Conservation (phyloP, 345 rosid genomes). For the Kandelia obovata region DNA sequence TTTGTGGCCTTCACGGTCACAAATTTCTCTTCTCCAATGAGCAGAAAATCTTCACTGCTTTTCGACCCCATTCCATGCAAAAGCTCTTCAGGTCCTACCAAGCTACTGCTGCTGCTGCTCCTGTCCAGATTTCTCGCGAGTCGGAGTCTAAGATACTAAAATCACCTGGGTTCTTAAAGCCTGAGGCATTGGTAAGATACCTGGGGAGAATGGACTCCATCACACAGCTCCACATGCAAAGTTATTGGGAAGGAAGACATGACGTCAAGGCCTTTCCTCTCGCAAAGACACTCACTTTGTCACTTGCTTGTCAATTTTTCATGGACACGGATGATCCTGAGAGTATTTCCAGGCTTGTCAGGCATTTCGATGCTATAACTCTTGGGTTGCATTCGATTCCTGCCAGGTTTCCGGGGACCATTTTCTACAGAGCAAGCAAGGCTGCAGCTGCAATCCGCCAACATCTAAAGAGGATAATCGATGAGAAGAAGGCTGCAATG, state of each 20-base stretch:
- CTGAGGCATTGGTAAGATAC: slow-evolving; percentile 50
- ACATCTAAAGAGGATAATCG: slow-evolving; percentile 32
- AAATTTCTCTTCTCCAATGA: slow-evolving; percentile 57
- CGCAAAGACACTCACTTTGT: slow-evolving; percentile 41
- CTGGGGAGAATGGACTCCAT: slow-evolving; percentile 46
- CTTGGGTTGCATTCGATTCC: slow-evolving; percentile 49
- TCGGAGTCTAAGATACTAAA: slow-evolving; percentile 28
- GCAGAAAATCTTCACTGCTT: slow-evolving; percentile 47
- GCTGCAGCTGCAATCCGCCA: slow-evolving; percentile 33
- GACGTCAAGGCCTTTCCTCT: slow-evolving; percentile 30
- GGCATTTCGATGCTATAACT: slow-evolving; percentile 37
- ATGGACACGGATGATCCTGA: slow-evolving; percentile 45
- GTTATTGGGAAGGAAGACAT: slow-evolving; percentile 41
- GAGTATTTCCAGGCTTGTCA: slow-evolving; percentile 36
- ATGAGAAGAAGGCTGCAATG: slow-evolving; percentile 39
- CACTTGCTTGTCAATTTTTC: slow-evolving; percentile 50
- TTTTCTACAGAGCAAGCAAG: slow-evolving; percentile 33
- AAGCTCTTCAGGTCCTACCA: slow-evolving; percentile 45
- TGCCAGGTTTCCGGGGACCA: slow-evolving; percentile 38
- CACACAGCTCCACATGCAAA: slow-evolving; percentile 38
- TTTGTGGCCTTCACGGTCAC: slow-evolving; percentile 57
- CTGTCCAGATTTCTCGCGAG: slow-evolving; percentile 17
- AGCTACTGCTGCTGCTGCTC: slow-evolving; percentile 13
- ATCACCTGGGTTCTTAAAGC: slow-evolving; percentile 46
- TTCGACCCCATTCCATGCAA: slow-evolving; percentile 50